Evolutionary conservation across 768 basidiomycete genomes (phyloP).

Genomic region (Russula brevipes): DNA sequence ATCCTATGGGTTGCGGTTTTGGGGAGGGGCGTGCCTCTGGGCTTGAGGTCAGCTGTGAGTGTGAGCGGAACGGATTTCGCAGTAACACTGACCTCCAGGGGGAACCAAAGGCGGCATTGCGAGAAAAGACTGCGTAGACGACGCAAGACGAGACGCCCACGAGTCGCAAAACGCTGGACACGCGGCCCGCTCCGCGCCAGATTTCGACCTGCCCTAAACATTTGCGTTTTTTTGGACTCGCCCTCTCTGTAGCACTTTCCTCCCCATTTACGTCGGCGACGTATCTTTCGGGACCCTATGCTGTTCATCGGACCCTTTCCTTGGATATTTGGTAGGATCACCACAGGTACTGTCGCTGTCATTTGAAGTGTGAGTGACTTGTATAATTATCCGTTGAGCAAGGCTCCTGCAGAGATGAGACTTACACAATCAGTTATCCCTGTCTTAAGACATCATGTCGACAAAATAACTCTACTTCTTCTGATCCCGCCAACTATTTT

Average conservation of each 20-base stretch:
- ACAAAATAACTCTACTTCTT: not conserved
- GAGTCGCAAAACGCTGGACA: not conserved
- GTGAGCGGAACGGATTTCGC: not conserved
- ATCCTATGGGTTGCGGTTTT: slow-evolving; percentile 61
- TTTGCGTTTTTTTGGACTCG: not conserved
- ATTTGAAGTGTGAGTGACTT: slow-evolving; percentile 8
- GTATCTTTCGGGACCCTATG: too few species aligned
- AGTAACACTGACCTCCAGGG: slow-evolving; percentile 13
- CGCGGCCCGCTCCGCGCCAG: not conserved
- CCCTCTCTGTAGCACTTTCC: too few species aligned
- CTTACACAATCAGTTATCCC: slow-evolving; percentile 23
- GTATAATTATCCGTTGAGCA: not conserved
- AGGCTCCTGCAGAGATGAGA: slow-evolving; percentile 14
- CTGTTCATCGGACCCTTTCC: too few species aligned
- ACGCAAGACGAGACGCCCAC: too few species aligned
- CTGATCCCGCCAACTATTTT: not conserved
- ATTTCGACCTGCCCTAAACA: slow-evolving; percentile 9
- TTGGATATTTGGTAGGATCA: not conserved
- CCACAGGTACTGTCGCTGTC: not conserved
- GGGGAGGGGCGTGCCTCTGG: slow-evolving; percentile 40
- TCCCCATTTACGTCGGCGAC: too few species aligned
- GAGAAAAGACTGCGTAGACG: not conserved
- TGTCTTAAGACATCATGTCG: slow-evolving; percentile 24
- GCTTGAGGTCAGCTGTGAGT: slow-evolving; percentile 8
- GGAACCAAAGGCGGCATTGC: slow-evolving; percentile 14